Evolutionary conservation across 305 asterid species (phyloP), one percentile per base, ranked within the genome.

Genomic region (Lippia alba): DNA sequence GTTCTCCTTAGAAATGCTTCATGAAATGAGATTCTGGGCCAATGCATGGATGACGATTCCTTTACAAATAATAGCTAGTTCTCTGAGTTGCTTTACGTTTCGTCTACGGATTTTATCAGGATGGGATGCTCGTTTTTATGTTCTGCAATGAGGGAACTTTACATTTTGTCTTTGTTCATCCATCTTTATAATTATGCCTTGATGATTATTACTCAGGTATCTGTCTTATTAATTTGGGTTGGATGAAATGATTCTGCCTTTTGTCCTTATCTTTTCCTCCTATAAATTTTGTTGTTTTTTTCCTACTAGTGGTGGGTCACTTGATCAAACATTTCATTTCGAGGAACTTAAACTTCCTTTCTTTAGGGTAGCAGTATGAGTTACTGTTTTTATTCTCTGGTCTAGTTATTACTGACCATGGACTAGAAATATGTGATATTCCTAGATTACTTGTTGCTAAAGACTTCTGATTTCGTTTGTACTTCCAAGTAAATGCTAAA

Each of bases 401-500:
- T 61, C 63, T 69, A 33, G 66, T 49, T 64, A 20, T 54, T 61
- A 64, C 24, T 36, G 74, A 44, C 53, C 30, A 54, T 60, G 49
- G 56, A 59, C 66, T 24, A 48, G 64, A 63, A 60, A 39, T 48
- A 44, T 61, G 45, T 19, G 34, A 19, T 33, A 24, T 41, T 18
- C 74, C 51, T 56, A 30, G 56, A 73, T 41, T 57, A 41, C 24
- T 63, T 56, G 54, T 33, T 60, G 55, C 76, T 74, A 61, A 45
- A 72, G 70, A 58, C 50, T 32, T 57, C n/a, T 63, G 39, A 17
- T 24, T 53, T 56, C 20, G 34, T 41, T 51, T 55, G 66, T 58
- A 59, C 58, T 70, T 53, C 17, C 19, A 30, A 57, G 20, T 49
- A 44, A 60, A 72, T 34, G 18, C 71, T 63, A 46, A 39, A 45